Evolutionary conservation across 1,284 basidiomycete species (phyloP).

Genomic region (Pyrrhoderma lamaoense): DNA sequence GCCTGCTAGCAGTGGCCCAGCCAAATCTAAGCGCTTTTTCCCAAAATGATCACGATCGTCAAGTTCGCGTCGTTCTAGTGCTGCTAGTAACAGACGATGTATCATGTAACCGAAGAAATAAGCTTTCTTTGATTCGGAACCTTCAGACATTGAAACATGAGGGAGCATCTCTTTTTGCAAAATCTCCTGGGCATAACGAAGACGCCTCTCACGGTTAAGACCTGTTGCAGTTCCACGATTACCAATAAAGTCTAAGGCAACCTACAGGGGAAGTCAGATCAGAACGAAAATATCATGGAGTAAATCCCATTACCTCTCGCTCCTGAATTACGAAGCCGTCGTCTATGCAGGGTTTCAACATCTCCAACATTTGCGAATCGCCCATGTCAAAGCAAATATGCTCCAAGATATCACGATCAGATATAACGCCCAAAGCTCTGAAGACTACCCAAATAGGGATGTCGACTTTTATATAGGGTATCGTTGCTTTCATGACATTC

Average conservation of each 20-base stretch:
- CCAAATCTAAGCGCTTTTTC: slow-evolving; percentile 95
- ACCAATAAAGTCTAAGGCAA: slow-evolving; percentile 95
- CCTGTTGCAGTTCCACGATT: slow-evolving; percentile 96
- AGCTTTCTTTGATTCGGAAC: slow-evolving; percentile 96
- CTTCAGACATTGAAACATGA: slow-evolving; percentile 93
- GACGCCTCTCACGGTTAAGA: slow-evolving; percentile 85
- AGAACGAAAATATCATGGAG: not conserved
- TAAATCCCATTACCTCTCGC: slow-evolving; percentile 57
- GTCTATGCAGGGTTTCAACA: slow-evolving; percentile 98
- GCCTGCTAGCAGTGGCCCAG: slow-evolving; percentile 90
- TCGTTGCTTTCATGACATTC: slow-evolving; percentile 94
- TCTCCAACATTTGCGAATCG: slow-evolving; percentile 94
- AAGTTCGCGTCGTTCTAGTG: slow-evolving; percentile 89
- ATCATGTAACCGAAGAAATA: slow-evolving; percentile 99
- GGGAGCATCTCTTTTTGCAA: slow-evolving; percentile 98
- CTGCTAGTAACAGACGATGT: slow-evolving; percentile 89
- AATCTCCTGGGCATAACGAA: slow-evolving; percentile 96
- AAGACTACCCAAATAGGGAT: slow-evolving; percentile 99
- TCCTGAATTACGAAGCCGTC: slow-evolving; percentile 99
- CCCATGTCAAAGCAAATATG: slow-evolving; percentile 99
- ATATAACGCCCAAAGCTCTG: slow-evolving; percentile 94
- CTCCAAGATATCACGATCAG: slow-evolving; percentile 94
- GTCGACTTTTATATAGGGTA: slow-evolving; percentile 97
- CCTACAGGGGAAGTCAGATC: slow-evolving; percentile 28
- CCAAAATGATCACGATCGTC: slow-evolving; percentile 99